Evolutionary conservation across 192 early-diverging fungal species (phyloP), one percentile per base, ranked within the genome.

Genomic region (Mortierella hygrophila): DNA sequence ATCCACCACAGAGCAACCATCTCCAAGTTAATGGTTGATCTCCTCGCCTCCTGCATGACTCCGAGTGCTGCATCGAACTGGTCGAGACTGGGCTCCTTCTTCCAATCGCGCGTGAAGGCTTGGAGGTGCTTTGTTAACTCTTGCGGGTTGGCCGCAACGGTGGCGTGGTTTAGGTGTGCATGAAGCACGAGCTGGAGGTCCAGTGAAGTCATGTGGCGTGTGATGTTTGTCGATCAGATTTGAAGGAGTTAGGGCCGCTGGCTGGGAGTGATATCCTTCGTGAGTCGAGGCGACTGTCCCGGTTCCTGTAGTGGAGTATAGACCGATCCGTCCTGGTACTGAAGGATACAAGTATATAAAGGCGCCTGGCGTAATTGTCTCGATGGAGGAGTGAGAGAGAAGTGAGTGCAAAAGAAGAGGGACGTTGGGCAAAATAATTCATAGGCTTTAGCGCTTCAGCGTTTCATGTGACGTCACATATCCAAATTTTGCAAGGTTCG

Each of bases 21-120:
- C 40, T 86, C 84, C 60, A 65, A 15, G 42, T 26, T 35, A 52
- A 38, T 74, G 16, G 35, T 32, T 7, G 70, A 70, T 70, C 60
- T 35, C 47, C 26, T 77, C 10, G 70, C 46, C 21, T 78, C 76
- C 29, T 71, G 75, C 38, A 86, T 46, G 15, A 86, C 49, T 20
- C 70, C 63, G 32, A 86, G 44, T 4, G 70, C 71, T 20, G 78
- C 55, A 49, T 81, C 84, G 49, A 86, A 77, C 46, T 86, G 84
- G 29, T 81, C 75, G 6, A 86, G 68, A 11, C 75, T 74, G 6
- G 84, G 84, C 54, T 80, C 84, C 71, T 78, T 60, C 55, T 78
- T 80, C 84, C 84, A 86, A 35, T 80, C 84, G 23, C 84, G 79
- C 55, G 84, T 55, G 35, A 86, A 86, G 37, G 75, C 71, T 15